A percentile compares a stretch with the other conserved stretches of the same genome.
phyloP scores from a whole-genome alignment of 2,329 filamentous ascomycete genomes.

The Fusarium lyarnte region DNA sequence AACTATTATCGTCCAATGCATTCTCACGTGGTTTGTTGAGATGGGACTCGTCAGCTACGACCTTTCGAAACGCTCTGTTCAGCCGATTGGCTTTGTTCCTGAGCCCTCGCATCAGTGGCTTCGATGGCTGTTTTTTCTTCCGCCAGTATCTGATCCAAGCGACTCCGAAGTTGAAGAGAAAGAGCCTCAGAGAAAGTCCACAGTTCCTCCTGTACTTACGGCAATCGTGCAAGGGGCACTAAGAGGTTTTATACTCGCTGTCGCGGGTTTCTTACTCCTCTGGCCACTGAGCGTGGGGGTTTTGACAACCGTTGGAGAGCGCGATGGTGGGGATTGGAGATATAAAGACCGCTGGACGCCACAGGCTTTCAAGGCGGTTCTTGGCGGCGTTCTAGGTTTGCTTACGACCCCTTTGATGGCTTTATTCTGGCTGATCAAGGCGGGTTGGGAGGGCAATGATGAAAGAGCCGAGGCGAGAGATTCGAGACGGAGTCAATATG shows the following conservation, averaged over 20 bases:
- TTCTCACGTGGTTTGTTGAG: constrained; percentile 63
- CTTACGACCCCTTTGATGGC: constrained; percentile 60
- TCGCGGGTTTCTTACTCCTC: constrained; percentile 54
- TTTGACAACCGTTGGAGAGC: constrained; percentile 51
- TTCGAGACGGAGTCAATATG: neutral
- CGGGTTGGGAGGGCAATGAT: constrained; percentile 53
- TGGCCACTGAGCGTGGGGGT: constrained; percentile 57
- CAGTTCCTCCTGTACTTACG: neutral
- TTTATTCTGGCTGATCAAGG: constrained; percentile 60
- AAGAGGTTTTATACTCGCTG: constrained; percentile 42
- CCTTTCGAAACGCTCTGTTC: constrained; percentile 55
- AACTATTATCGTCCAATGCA: constrained; percentile 61
- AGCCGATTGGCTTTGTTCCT: constrained; percentile 57
- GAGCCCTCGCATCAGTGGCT: constrained; percentile 47
- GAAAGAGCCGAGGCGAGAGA: constrained; percentile 11
- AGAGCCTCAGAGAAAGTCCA: neutral
- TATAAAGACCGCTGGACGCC: constrained; percentile 57
- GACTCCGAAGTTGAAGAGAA: neutral
- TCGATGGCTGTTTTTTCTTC: constrained; percentile 51
- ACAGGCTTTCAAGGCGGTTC: constrained; percentile 60
- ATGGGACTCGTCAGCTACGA: constrained; percentile 58
- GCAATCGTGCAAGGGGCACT: constrained; percentile 44
- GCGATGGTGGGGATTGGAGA: constrained; percentile 54
- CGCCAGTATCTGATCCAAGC: neutral
- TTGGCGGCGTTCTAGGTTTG: constrained; percentile 57